Evolutionary conservation across 2,329 filamentous ascomycete species (phyloP), one percentile per base, ranked within the genome.

Genomic region (Hymenoscyphus fructigenus): DNA sequence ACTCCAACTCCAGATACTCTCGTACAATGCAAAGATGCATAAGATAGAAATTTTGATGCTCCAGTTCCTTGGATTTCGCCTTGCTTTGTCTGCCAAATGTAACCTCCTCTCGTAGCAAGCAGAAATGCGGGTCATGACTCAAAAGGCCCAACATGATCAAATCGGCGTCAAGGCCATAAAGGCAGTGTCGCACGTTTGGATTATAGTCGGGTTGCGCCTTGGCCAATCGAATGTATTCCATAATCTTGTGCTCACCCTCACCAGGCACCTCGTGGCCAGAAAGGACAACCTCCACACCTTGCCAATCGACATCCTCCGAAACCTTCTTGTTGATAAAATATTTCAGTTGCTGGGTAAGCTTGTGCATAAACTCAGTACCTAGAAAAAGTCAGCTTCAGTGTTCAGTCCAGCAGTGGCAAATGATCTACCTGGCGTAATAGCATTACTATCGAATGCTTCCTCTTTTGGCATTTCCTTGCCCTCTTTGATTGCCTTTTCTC

Each of bases 271-370:
- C 96, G 76, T 99, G 96, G 62, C 96, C 95, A 5, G 95, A 99
- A 65, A 99, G 85, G 61, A 99, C 93, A 72, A 99, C 89, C 76
- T 98, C 93, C 70, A 96, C 95, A 66, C 91, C 91, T 80, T 99
- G 95, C 95, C 95, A 99, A 74, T 99, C 95, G 58, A 89, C 87
- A 77, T 99, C 95, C 78, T 99, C 94, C 2, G 93, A 95, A 12
- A 99, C 89, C 80, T 99, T 99, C 81, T 99, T 99, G 82, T 92
- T 96, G 82, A 99, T 90, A 79, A 99, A 99, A 78, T 99, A 99
- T 79, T 96, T 96, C 69, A 99, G 83, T 79, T 99, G 96, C 72
- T 88, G 85, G 5, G 95, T 96, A 73, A 99, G 84, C 78, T 94
- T 96, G 57, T 94, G 93, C 95, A 99, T 99, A 78, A 99, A 99